phyloP scores from a whole-genome alignment of 306 rosid genomes.

The Crataegus laevigata region DNA sequence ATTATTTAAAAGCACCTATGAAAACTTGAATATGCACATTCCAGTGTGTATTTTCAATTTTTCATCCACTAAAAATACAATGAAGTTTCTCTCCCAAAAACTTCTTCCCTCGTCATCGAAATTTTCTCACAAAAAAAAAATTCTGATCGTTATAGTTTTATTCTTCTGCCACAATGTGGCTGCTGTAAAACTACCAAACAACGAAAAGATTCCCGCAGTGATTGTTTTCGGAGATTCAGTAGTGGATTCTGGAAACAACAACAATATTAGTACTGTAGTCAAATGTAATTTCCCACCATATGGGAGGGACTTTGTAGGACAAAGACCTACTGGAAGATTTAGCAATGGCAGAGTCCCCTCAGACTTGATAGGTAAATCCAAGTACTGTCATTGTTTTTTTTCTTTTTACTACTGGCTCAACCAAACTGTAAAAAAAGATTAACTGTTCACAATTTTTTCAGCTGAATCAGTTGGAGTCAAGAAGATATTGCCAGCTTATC shows the following conservation, averaged over 20 bases:
- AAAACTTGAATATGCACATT: too few species aligned
- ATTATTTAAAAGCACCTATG: too few species aligned
- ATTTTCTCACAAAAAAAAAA: too few species aligned
- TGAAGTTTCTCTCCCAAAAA: too few species aligned
- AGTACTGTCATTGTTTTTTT: too few species aligned
- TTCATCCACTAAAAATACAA: too few species aligned
- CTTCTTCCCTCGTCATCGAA: too few species aligned
- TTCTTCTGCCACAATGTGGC: background rate
- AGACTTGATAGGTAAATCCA: constrained; percentile 38
- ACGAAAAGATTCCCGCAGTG: constrained; percentile 51
- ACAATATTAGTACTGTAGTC: constrained; percentile 32
- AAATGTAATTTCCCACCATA: constrained; percentile 67
- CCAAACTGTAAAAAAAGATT: background rate
- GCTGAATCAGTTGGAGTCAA: constrained; percentile 56
- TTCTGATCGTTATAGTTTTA: background rate
- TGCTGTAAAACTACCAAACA: constrained; percentile 16
- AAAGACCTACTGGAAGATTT: constrained; percentile 57
- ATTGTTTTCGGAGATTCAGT: constrained; percentile 69
- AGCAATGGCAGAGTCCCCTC: constrained; percentile 58
- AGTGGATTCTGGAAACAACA: constrained; percentile 69
- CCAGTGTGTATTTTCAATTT: too few species aligned
- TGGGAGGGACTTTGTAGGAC: constrained; percentile 48
- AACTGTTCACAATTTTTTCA: constrained; percentile 3
- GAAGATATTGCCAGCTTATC: constrained; percentile 48
- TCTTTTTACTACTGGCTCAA: too few species aligned